These are phyloP conservation scores for Starmerella bombi DNA, from an alignment of 805 yeast species.

Conservation along the genomic window DNA sequence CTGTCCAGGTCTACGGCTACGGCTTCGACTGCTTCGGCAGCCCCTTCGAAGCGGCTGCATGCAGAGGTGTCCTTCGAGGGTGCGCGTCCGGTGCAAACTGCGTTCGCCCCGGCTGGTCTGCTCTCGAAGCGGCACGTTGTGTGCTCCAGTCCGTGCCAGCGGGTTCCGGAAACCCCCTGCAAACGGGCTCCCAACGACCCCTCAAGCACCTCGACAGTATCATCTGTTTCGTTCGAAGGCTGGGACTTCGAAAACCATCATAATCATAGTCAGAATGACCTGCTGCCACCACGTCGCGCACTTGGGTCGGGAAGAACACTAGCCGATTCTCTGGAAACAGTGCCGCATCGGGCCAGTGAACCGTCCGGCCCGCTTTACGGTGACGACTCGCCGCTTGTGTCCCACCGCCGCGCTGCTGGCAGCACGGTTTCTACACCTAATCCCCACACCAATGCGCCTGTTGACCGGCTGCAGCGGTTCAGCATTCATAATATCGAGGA, in stretches of 20 bases:
- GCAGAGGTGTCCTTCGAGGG: constrained; percentile 43
- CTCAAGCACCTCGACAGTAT: too few relatives aligned
- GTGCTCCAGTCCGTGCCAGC: constrained; percentile 26
- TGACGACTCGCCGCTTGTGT: not conserved
- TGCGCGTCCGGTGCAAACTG: constrained; percentile 76
- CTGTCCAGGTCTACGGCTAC: constrained; percentile 8
- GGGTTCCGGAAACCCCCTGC: constrained; percentile 50
- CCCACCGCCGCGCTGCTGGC: constrained; percentile 1
- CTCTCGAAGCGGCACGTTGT: constrained; percentile 42
- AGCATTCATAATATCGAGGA: constrained; percentile 7
- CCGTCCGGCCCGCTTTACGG: constrained; percentile 1
- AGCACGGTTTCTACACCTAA: not conserved
- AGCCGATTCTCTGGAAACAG: not conserved
- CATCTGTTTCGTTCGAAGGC: too few relatives aligned
- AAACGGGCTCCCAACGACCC: constrained; percentile 25
- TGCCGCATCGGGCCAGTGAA: not conserved
- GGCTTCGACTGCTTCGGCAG: constrained; percentile 5
- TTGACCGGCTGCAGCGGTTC: constrained; percentile 15
- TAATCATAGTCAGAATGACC: not conserved
- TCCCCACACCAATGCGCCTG: constrained; percentile 15
- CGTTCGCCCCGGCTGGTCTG: constrained; percentile 64
- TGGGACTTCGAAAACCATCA: not conserved
- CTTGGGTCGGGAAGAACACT: not conserved
- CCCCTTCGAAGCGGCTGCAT: constrained; percentile 12
- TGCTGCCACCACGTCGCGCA: too few relatives aligned